Percentiles rank a stretch among this genome's conserved stretches.
Evolutionary conservation across 352 stramenopile genomes (phyloP).

Genomic region (Plasmopara halstedii): DNA sequence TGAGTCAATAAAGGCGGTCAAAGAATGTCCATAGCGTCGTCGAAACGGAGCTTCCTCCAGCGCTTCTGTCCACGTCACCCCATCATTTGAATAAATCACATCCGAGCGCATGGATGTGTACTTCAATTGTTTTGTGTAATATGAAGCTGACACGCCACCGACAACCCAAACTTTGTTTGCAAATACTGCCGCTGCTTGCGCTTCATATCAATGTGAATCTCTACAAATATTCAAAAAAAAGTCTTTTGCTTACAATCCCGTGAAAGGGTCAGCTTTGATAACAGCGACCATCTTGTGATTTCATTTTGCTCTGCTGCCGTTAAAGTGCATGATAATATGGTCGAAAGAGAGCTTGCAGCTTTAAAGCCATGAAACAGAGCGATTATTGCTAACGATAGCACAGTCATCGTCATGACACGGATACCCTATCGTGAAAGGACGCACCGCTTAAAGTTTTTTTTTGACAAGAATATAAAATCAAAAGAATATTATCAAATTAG

Average conservation of each 20-base stretch:
- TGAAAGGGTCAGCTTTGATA: conserved; percentile 48
- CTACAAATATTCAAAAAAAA: background rate
- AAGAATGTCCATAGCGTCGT: conserved; percentile 59
- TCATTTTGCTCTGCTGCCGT: conserved; percentile 34
- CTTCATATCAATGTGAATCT: conserved; percentile 17
- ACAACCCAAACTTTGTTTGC: conserved; percentile 61
- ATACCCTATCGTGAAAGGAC: conserved; percentile 11
- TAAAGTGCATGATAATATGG: conserved; percentile 38
- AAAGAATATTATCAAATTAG: too few species aligned
- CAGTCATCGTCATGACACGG: conserved; percentile 3
- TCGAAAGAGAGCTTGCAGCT: conserved; percentile 3
- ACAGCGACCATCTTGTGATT: conserved; percentile 42
- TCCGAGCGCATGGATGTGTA: conserved; percentile 60
- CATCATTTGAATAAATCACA: conserved; percentile 52
- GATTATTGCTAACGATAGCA: background rate
- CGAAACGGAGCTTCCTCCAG: conserved; percentile 71
- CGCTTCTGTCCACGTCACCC: conserved; percentile 46
- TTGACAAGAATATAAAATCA: too few species aligned
- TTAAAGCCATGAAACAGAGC: background rate
- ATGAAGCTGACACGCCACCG: conserved; percentile 57
- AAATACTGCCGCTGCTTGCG: conserved; percentile 56
- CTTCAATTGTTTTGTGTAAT: conserved; percentile 71
- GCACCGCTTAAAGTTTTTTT: conserved; percentile 1
- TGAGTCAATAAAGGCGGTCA: conserved; percentile 50
- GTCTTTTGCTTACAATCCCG: conserved; percentile 58